Base-by-base conservation (phyloP, 192 early-diverging fungal genomes). In the Coemansia sp. region DNA sequence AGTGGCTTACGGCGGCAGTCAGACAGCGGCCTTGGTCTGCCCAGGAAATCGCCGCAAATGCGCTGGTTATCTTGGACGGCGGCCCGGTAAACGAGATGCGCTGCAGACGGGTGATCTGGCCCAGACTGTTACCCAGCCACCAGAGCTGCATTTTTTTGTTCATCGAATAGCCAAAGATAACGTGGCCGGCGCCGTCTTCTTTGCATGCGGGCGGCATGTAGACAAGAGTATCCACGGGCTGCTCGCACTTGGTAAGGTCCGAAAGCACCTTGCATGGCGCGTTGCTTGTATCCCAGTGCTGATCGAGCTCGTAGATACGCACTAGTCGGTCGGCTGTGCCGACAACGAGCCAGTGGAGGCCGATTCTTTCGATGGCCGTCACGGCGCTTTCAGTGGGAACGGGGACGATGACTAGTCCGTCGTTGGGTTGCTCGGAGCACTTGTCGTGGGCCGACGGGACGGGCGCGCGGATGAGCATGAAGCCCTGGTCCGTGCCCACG, bases 401-500 rank as follows among this genome's bases (percentile, higher is more conserved):
- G 2, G 75, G 69, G 39, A 78, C 71, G 30, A 78, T 68, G 19
- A 62, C 60, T 23, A 78, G 60, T 22, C 75, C 69, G 14, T 66
- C 67, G 60, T 68, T 72, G 11, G 69, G 48, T 11, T 62, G 18
- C 20, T 77, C 75, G 1, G 69, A 45, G 27, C 57, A 32, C 49
- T 66, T 61, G 52, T 64, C 75, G 11, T 71, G 66, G 23, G 65
- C 27, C 0, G 60, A 61, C 13, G 75, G 75, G 1, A 62, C 46
- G 1, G 75, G 75, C 22, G 75, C 75, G 55, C 71, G 71, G 28
- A 78, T 55, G 7, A 62, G 55, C 69, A 78, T 69, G 29, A 78
- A 72, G 2, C 75, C 75, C 60, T 68, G 68, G 52, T 72, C 69
- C 0, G 75, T 78, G 36, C 75, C 68, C 4, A 78, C 69, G 42